Percentiles rank a stretch among this genome's conserved stretches.
These are phyloP conservation scores for Botrytis paeoniae DNA, from an alignment of 2,329 filamentous ascomycete genomes.

Conservation along the genomic window DNA sequence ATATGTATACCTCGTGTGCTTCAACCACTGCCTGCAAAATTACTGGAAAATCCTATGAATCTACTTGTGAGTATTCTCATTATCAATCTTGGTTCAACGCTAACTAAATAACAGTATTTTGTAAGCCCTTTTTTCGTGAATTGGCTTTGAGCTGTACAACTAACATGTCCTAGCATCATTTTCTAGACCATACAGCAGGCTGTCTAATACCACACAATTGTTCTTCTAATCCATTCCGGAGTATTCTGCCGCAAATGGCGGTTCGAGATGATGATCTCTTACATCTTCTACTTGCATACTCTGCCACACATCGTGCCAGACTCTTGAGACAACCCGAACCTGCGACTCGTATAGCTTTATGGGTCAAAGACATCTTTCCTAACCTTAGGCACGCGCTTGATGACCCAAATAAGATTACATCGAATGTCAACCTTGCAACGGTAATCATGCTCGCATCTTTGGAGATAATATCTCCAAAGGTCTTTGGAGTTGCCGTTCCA, in stretches of 20 bases:
- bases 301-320: conserved; percentile 76
- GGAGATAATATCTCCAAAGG: conserved; percentile 78
- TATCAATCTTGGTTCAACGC: background rate
- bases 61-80: conserved; percentile 47
- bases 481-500: conserved; percentile 74
- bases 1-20: conserved; percentile 53
- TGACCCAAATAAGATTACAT: conserved; percentile 59
- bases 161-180: conserved; percentile 46
- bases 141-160: conserved; percentile 2
- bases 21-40: conserved; percentile 48
- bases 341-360: conserved; percentile 71
- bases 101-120: conserved; percentile 44
- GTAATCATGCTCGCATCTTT: conserved; percentile 82
- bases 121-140: conserved; percentile 36
- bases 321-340: conserved; percentile 73
- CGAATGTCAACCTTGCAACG: conserved; percentile 72
- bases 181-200: conserved; percentile 76
- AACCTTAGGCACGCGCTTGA: conserved; percentile 65
- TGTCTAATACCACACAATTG: conserved; percentile 51
- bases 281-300: conserved; percentile 75
- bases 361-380: conserved; percentile 77
- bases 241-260: conserved; percentile 57
- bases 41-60: conserved; percentile 75
- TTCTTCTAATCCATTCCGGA: conserved; percentile 52
- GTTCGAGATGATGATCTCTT: conserved; percentile 68